A percentile compares a stretch with the other conserved stretches of the same genome.
These are phyloP conservation scores for Wickerhamiella pararugosa DNA, from an alignment of 1,139 yeast species.

Conservation along the genomic window DNA sequence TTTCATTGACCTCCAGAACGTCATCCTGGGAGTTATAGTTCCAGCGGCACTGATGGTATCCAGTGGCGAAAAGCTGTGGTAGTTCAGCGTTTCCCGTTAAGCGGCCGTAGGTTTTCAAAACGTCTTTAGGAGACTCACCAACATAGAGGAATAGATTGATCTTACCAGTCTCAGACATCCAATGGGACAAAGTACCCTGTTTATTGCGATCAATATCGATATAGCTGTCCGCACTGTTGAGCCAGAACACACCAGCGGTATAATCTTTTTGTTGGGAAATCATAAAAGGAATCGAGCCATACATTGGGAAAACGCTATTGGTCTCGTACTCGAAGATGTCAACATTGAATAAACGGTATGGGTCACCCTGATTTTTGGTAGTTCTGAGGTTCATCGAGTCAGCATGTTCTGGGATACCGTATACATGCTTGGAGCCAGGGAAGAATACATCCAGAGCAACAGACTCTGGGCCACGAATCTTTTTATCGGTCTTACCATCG, in stretches of 20 bases:
- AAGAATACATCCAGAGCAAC: constrained; percentile 66
- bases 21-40: constrained; percentile 82
- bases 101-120: constrained; percentile 47
- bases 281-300: constrained; percentile 85
- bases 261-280: constrained; percentile 45
- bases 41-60: constrained; percentile 96
- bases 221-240: constrained; percentile 86
- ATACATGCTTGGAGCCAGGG: constrained; percentile 44
- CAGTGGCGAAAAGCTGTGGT: constrained; percentile 73
- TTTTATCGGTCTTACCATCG: constrained; percentile 40
- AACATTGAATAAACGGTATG: constrained; percentile 79
- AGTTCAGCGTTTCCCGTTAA: constrained; percentile 62
- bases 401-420: constrained; percentile 94
- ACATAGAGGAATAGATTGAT: constrained; percentile 60
- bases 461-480: constrained; percentile 84
- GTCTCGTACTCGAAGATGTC: constrained; percentile 89
- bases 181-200: constrained; percentile 38
- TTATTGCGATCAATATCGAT: constrained; percentile 43
- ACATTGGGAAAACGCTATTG: constrained; percentile 75
- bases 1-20: constrained; percentile 49
- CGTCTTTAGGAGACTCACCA: constrained; percentile 44
- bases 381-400: constrained; percentile 60
- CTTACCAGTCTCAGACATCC: constrained; percentile 88
- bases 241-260: constrained; percentile 77
- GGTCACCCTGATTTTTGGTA: constrained; percentile 37